Evolutionary conservation across 1,284 basidiomycete genomes (phyloP), one percentile per base, ranked within the genome.

Genomic region (Trichosporon ovoides): DNA sequence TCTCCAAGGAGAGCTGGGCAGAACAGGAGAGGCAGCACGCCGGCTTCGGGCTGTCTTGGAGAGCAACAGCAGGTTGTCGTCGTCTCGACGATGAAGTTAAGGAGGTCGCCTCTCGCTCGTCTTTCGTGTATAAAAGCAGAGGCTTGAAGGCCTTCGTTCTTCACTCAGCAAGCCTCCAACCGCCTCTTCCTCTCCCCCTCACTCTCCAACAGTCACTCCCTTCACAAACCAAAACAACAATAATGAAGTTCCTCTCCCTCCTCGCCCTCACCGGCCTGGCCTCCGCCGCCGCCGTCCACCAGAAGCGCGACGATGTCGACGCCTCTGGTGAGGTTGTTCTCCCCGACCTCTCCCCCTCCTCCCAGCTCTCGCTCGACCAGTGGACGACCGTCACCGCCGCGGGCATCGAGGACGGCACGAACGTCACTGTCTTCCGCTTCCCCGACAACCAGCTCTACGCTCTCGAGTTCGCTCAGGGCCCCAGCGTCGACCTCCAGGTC

Each of bases 271-370:
- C 43, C 22, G 43, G 43, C 5, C 7, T 31, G 16, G 43, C 43
- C 22, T 48, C 24, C 1, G 43, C 43, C 14, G 43, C 24, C 2
- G n/a, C 43, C 14, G 14, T 48, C 14, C 16, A 13, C 35, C 3
- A 4, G 6, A 48, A 48, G 43, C 43, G 43, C 43, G 43, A 48
- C 24, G 43, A 48, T 22, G 28, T 48, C 43, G 43, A 48, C 43
- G 24, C 43, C 16, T 31, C 43, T 1, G 43, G 43, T 12, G 43
- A 48, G 24, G 12, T 31, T 11, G 12, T 9, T 10, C 38, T 48
- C 14, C 43, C 22, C 4, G 43, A 48, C 24, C 43, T 48, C 14
- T 13, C 43, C 1, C 24, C 24, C 24, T 16, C 28, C 24, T 48
- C 43, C 16, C 4, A 31, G 24, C 12, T 48, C 14, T 11, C 24